phyloP scores from a whole-genome alignment of 495 filamentous ascomycete genomes.

The Penicillium tannophilum region DNA sequence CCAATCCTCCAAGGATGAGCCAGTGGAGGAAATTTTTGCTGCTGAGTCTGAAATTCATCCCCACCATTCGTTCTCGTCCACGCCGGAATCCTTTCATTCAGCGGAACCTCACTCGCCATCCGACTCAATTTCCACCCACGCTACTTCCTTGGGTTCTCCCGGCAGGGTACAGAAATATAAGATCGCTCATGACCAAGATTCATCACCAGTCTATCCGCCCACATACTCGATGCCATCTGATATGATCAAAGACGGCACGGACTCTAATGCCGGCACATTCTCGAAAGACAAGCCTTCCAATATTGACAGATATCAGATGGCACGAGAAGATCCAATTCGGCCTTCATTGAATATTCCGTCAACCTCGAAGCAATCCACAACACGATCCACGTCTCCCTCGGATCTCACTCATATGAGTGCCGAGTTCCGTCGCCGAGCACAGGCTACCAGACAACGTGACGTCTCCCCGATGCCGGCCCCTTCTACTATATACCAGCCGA shows the following conservation, averaged over 20 bases:
- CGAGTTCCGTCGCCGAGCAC: conserved; percentile 55
- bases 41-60: neutral
- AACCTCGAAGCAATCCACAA: neutral
- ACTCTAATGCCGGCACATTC: no score
- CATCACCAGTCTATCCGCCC: neutral
- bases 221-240: neutral
- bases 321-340: conserved; percentile 1
- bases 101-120: conserved; percentile 37
- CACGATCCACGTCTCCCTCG: conserved; percentile 31
- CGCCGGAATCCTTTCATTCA: conserved; percentile 63
- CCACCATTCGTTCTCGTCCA: conserved; percentile 51
- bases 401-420: conserved; percentile 50
- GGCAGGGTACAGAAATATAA: conserved; percentile 18
- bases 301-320: neutral
- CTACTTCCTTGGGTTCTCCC: conserved; percentile 32
- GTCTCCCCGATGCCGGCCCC: conserved; percentile 72
- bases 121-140: conserved; percentile 25
- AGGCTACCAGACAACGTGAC: conserved; percentile 57
- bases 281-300: neutral
- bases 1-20: neutral
- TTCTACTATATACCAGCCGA: conserved; percentile 63
- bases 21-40: neutral
- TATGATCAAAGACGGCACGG: no score
- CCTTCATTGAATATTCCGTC: conserved; percentile 13
- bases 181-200: neutral